phyloP scores from a whole-genome alignment of 306 rosid species.

The Geum urbanum region DNA sequence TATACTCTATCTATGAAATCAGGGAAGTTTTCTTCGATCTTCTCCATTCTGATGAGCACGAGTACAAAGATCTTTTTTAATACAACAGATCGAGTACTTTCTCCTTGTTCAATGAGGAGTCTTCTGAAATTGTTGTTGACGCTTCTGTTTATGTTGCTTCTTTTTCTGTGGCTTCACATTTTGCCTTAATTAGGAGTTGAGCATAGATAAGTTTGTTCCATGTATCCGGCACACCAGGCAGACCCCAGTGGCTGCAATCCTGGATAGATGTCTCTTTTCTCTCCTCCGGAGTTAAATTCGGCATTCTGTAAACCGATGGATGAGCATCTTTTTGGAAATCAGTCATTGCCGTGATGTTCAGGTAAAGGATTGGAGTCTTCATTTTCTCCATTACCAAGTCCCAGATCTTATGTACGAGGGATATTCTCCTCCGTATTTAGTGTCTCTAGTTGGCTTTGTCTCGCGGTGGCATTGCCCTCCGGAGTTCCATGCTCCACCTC shows the following conservation, averaged over 20 bases:
- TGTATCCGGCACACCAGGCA: constrained; percentile 63
- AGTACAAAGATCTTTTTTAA: background rate
- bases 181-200: constrained; percentile 17
- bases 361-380: constrained; percentile 17
- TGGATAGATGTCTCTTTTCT: constrained; percentile 27
- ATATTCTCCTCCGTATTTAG: constrained; percentile 15
- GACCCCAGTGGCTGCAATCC: constrained; percentile 71
- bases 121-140: background rate
- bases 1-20: background rate
- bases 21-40: background rate
- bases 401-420: constrained; percentile 18
- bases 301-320: constrained; percentile 40
- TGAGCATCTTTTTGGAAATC: constrained; percentile 29
- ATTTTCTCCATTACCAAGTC: constrained; percentile 21
- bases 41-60: background rate
- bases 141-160: constrained; percentile 9
- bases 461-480: constrained; percentile 24
- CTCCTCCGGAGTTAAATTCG: constrained; percentile 41
- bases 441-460: constrained; percentile 14
- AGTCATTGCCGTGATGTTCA: constrained; percentile 28
- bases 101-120: background rate
- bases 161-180: constrained; percentile 5
- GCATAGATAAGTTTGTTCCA: constrained; percentile 44
- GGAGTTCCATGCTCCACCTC: constrained; percentile 25
- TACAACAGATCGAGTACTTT: background rate